Evolutionary conservation across 2,329 filamentous ascomycete species (phyloP), one percentile per base, ranked within the genome.

Genomic region (Exophiala lecanii-corni): DNA sequence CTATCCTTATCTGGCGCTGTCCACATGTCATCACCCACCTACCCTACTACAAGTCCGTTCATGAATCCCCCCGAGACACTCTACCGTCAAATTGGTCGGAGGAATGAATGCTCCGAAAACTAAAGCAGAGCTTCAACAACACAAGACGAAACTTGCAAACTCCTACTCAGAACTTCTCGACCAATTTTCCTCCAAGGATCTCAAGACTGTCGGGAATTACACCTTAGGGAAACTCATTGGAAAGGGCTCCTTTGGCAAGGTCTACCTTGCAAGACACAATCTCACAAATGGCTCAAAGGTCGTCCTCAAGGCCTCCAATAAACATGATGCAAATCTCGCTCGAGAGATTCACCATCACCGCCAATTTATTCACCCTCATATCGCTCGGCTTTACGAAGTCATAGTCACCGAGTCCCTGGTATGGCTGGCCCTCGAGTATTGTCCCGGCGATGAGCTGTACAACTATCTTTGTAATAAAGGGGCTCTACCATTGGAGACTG

Each of bases 251-350:
- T 98, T 98, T 67, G 92, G 92, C 59, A 97, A 96, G 69, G 92
- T 98, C 59, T 98, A 98, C 66, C 76, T 98, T 46, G 92, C 91
- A 45, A 81, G 83, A 34, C 92, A 98, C 67, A 97, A 96, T 67
- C 87, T 98, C 65, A 97, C 88, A 60, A 96, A 96, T 81, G 91
- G 89, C 60, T 95, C 89, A 62, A 97, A 96, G 80, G 89, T 98
- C 57, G 92, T 98, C 25, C 86, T 98, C 68, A 98, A 98, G 69
- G 96, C 89, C 49, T 92, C 92, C 51, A 91, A 92, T 63, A 96
- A 95, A 65, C 84, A 89, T 62, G 92, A 98, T 65, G 81, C 87
- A 41, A 98, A 98, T 63, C 82, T 98, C 36, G 91, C 91, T 12
- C 85, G 92, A 57, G 92, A 98, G 65, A 98, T 98, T 57, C 92